Conservation (phyloP, 2,329 filamentous ascomycete species). For the Cadophora sp. region DNA sequence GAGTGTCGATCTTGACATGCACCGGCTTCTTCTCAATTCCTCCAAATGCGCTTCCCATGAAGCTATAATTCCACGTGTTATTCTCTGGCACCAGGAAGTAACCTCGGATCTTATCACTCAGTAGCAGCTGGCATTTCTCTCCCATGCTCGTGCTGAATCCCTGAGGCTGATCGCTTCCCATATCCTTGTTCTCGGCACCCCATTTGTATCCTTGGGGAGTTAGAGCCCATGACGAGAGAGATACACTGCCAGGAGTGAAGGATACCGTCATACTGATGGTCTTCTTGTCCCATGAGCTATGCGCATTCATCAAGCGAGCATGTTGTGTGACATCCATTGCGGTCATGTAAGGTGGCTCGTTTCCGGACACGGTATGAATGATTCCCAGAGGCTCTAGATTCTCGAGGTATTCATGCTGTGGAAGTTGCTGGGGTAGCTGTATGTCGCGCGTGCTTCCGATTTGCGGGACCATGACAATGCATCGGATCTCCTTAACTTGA, state of each 20-base stretch:
- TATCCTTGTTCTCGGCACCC: constrained; percentile 95
- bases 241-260: constrained; percentile 96
- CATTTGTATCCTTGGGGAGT: constrained; percentile 94
- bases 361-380: constrained; percentile 94
- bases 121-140: constrained; percentile 90
- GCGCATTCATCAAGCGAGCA: constrained; percentile 84
- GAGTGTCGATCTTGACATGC: constrained; percentile 93
- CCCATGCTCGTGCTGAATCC: constrained; percentile 94
- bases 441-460: constrained; percentile 93
- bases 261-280: constrained; percentile 94
- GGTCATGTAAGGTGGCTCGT: constrained; percentile 96
- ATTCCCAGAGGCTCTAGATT: constrained; percentile 89
- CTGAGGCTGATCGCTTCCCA: constrained; percentile 88
- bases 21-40: constrained; percentile 89
- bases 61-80: constrained; percentile 95
- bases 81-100: constrained; percentile 96
- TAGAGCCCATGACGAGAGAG: constrained; percentile 89
- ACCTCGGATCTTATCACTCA: constrained; percentile 91
- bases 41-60: constrained; percentile 90
- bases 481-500: constrained; percentile 95
- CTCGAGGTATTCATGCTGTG: constrained; percentile 89
- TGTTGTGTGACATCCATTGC: constrained; percentile 94
- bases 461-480: constrained; percentile 97
- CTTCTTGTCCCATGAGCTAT: constrained; percentile 82
- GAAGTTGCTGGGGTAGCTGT: constrained; percentile 86